phyloP scores from a whole-genome alignment of 805 yeast genomes.

The Barnettozyma siamensis region DNA sequence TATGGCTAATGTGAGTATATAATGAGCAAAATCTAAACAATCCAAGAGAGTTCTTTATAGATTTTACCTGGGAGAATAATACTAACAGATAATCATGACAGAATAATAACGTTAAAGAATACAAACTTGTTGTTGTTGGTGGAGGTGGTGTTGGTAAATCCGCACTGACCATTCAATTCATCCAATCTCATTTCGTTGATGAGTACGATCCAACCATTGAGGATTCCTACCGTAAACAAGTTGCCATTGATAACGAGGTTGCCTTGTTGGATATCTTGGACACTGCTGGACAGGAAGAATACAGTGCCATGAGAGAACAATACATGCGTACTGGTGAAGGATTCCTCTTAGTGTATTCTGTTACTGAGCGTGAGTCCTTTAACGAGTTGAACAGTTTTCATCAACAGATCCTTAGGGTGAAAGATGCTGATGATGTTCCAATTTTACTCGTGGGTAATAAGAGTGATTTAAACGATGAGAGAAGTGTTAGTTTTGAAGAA shows the following conservation, averaged over 20 bases:
- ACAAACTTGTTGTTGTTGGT: constrained; percentile 92
- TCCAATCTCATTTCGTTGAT: constrained; percentile 92
- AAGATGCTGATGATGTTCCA: constrained; percentile 72
- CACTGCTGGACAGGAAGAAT: constrained; percentile 98
- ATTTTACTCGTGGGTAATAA: constrained; percentile 76
- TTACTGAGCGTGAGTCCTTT: constrained; percentile 78
- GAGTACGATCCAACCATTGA: constrained; percentile 99
- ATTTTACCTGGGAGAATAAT: no score
- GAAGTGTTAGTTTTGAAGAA: constrained; percentile 69
- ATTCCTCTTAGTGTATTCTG: constrained; percentile 80
- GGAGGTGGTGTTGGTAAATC: constrained; percentile 99
- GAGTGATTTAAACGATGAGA: constrained; percentile 65
- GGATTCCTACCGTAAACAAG: constrained; percentile 83
- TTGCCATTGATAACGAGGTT: constrained; percentile 73
- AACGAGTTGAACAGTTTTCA: constrained; percentile 78
- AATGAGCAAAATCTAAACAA: no score
- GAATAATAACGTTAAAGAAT: constrained; percentile 53
- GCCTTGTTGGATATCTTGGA: constrained; percentile 84
- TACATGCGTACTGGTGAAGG: constrained; percentile 97
- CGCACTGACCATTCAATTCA: constrained; percentile 90
- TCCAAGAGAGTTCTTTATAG: no score
- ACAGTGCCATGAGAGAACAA: constrained; percentile 88
- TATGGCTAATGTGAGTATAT: neutral
- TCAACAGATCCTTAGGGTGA: constrained; percentile 74
- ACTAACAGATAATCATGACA: constrained; percentile 1